These are phyloP conservation scores for Saitoella complicata DNA, from an alignment of 805 yeast species.

Conservation along the genomic window DNA sequence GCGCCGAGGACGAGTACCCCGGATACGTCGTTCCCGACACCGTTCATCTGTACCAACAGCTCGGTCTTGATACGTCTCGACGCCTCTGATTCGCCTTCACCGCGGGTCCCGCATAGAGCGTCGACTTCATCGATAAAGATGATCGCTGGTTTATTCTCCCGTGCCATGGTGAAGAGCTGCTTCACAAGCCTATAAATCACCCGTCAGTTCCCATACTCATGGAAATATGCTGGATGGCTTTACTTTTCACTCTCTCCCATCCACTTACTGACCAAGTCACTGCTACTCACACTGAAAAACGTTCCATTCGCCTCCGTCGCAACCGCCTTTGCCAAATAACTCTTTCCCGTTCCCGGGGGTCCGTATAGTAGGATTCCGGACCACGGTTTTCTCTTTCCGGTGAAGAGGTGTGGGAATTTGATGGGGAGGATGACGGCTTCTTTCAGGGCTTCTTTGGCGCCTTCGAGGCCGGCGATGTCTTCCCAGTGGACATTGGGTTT, in stretches of 20 bases:
- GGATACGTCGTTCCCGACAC: slow-evolving; percentile 84
- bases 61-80: slow-evolving; percentile 92
- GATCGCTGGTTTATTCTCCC: slow-evolving; percentile 89
- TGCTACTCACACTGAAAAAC: slow-evolving; percentile 87
- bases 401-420: slow-evolving; percentile 85
- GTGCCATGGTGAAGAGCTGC: slow-evolving; percentile 86
- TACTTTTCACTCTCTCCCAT: slow-evolving; percentile 87
- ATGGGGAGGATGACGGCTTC: slow-evolving; percentile 96
- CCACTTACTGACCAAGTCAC: slow-evolving; percentile 95
- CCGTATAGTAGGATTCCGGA: slow-evolving; percentile 79
- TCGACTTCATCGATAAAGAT: slow-evolving; percentile 97
- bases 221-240: not conserved
- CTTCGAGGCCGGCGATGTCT: slow-evolving; percentile 90
- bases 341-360: slow-evolving; percentile 97
- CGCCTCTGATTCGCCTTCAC: slow-evolving; percentile 96
- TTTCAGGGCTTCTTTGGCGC: slow-evolving; percentile 88
- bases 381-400: slow-evolving; percentile 86
- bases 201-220: too few species aligned
- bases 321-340: slow-evolving; percentile 91
- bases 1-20: slow-evolving; percentile 95
- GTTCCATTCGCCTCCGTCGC: slow-evolving; percentile 98
- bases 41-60: slow-evolving; percentile 93
- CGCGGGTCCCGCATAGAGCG: slow-evolving; percentile 94
- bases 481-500: slow-evolving; percentile 88
- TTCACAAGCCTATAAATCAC: slow-evolving; percentile 49